Evolutionary conservation across 345 rosid species (phyloP), one percentile per base, ranked within the genome.

Genomic region (Bruguiera parviflora): DNA sequence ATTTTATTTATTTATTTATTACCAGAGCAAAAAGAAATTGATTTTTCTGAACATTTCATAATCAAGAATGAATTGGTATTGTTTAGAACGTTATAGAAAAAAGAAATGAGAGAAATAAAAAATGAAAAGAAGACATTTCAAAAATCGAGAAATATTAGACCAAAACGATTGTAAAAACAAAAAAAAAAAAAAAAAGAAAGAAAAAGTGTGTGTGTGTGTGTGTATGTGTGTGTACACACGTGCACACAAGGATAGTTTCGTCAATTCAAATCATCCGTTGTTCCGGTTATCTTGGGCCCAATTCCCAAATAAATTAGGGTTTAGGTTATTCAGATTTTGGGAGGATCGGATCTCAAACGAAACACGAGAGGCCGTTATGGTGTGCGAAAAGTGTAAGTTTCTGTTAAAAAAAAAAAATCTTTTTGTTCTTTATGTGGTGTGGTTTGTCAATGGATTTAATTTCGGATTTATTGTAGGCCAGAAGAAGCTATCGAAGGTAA

Each of bases 401-500:
- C 70, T 58, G 9, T 2, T 2, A 7, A 21, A 24, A 56, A 27
- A 15, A 7, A 21, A 24, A 56, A 27, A 15, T 43, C 16, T 13
- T 3, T 13, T 13, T 1, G n/a, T 43, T 43, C 49, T 43, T 43
- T 43, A 2, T 13, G 16, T 10, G 3, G 24, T 4, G 28, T 56
- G 16, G 11, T 8, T 24, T 8, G 2, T 53, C 58, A n/a, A 7
- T 10, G 9, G 28, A 56, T 56, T 52, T 49, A 58, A 27, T 24
- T 53, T 25, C 16, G 19, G 29, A 13, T 21, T 32, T 55, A 11
- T 11, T 80, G 21, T 78, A 95, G 98, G 99, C 71, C 91, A 92
- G 84, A 95, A 87, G 92, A 95, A 95, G 85, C 81, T 95, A 65
- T 58, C 96, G 37, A 92, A 90, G 87, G 99, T 95, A 71, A 95